These are phyloP conservation scores for Colletotrichum paranaense DNA, from an alignment of 2,329 filamentous ascomycete species.

Conservation along the genomic window DNA sequence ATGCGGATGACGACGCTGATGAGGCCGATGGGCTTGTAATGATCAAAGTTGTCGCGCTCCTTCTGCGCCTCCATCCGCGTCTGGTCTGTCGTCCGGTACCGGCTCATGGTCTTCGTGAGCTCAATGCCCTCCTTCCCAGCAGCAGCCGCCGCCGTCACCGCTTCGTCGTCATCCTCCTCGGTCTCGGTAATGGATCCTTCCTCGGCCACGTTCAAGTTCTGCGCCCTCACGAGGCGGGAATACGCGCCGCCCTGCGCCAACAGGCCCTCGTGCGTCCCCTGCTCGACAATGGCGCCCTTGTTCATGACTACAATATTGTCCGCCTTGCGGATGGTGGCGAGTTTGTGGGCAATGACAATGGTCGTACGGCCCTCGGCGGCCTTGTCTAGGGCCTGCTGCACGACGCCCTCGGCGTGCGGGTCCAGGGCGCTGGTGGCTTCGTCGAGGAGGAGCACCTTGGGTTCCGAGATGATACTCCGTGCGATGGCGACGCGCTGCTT, in stretches of 20 bases:
- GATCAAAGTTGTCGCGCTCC: constrained; percentile 51
- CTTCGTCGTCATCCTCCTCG: constrained; percentile 40
- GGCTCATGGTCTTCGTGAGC: constrained; percentile 44
- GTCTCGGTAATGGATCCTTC: constrained; percentile 37
- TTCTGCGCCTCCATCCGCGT: constrained; percentile 46
- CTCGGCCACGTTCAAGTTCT: constrained; percentile 47
- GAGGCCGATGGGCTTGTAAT: constrained; percentile 45
- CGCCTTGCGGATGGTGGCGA: constrained; percentile 67
- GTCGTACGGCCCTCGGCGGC: constrained; percentile 68
- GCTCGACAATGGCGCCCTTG: constrained; percentile 66
- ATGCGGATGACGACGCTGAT: constrained; percentile 46
- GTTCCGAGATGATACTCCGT: constrained; percentile 53
- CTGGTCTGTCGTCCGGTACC: constrained; percentile 44
- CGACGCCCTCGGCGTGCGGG: constrained; percentile 55
- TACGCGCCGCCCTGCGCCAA: constrained; percentile 60
- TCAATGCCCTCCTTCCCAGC: constrained; percentile 33
- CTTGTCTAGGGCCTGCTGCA: constrained; percentile 64
- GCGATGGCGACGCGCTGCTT: constrained; percentile 72
- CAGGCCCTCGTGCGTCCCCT: constrained; percentile 69
- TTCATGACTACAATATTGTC: constrained; percentile 73
- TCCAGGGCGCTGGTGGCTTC: constrained; percentile 71
- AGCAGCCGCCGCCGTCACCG: background rate
- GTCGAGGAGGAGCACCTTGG: constrained; percentile 70
- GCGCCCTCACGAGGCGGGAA: constrained; percentile 58
- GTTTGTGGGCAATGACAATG: constrained; percentile 70